Evolutionary conservation across 1,139 yeast species (phyloP).

Genomic region (Tardiomyces blankii): DNA sequence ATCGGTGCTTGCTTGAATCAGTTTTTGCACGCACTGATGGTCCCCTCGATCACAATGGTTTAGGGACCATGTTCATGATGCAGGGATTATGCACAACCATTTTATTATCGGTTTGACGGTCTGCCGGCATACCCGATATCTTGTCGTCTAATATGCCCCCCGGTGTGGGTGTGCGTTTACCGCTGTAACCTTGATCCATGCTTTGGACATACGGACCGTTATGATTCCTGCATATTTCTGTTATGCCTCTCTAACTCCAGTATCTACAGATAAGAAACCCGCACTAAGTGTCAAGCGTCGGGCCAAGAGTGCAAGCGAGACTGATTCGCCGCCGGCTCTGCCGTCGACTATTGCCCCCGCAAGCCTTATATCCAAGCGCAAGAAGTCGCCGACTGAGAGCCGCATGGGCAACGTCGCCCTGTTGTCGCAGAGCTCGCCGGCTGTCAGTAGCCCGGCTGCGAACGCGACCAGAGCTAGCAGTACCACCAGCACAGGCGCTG

Average conservation of each 20-base stretch:
- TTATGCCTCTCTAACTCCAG: neutral
- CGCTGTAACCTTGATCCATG: too few relatives aligned
- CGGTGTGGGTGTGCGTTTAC: too few relatives aligned
- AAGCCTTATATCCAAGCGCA: slow-evolving; percentile 11
- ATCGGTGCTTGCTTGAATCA: too few relatives aligned
- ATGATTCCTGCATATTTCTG: too few relatives aligned
- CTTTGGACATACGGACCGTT: too few relatives aligned
- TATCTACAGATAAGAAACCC: neutral
- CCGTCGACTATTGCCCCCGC: slow-evolving; percentile 16
- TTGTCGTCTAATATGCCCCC: too few relatives aligned
- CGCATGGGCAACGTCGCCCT: neutral
- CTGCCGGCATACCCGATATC: too few relatives aligned
- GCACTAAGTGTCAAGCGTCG: slow-evolving; percentile 5
- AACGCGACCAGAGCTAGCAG: neutral
- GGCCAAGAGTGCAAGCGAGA: slow-evolving; percentile 8
- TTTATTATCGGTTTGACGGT: too few relatives aligned
- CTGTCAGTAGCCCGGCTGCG: neutral
- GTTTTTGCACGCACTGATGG: too few relatives aligned
- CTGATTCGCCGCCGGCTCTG: slow-evolving; percentile 1
- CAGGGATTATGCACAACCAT: too few relatives aligned
- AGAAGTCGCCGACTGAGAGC: slow-evolving; percentile 7
- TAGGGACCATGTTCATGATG: too few relatives aligned
- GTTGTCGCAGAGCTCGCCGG: neutral
- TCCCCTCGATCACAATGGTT: too few relatives aligned
- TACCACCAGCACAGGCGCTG: neutral